These are phyloP conservation scores for Leccinum ochraceum DNA, from an alignment of 768 basidiomycete genomes.

Conservation along the genomic window DNA sequence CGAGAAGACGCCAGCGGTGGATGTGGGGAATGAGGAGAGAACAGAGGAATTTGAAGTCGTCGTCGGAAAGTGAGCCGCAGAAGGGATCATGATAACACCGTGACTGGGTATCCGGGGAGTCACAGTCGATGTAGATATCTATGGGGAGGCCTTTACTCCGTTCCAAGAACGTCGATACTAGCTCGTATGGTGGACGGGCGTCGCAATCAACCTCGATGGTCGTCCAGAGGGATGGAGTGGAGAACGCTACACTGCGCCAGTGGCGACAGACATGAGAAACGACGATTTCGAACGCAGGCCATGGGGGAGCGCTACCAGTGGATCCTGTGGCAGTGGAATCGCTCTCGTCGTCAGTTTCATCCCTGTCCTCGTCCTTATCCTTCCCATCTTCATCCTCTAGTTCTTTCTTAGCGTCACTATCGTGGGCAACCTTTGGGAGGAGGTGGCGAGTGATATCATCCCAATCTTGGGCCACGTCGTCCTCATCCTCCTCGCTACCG, in stretches of 20 bases:
- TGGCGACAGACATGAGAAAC: constrained; percentile 62
- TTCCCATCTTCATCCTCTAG: not conserved
- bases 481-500: constrained; percentile 41
- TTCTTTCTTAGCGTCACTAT: constrained; percentile 1
- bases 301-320: not conserved
- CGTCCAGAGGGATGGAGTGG: constrained; percentile 59
- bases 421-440: constrained; percentile 35
- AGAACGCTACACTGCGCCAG: constrained; percentile 57
- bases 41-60: constrained; percentile 29
- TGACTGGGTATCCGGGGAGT: constrained; percentile 10
- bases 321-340: constrained; percentile 7
- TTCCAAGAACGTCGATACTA: constrained; percentile 45
- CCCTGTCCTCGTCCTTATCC: not conserved
- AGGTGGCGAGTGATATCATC: constrained; percentile 19
- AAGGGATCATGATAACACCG: constrained; percentile 20
- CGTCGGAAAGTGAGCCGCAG: constrained; percentile 21
- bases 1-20: constrained; percentile 52
- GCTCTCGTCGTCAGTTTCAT: constrained; percentile 5
- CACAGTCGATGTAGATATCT: constrained; percentile 51
- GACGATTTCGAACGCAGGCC: constrained; percentile 48
- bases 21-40: constrained; percentile 52
- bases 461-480: constrained; percentile 23
- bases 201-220: constrained; percentile 29
- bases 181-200: constrained; percentile 44
- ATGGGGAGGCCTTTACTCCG: constrained; percentile 58